These are phyloP conservation scores for Pythium folliculosum DNA, from an alignment of 352 stramenopile species.

Conservation along the genomic window DNA sequence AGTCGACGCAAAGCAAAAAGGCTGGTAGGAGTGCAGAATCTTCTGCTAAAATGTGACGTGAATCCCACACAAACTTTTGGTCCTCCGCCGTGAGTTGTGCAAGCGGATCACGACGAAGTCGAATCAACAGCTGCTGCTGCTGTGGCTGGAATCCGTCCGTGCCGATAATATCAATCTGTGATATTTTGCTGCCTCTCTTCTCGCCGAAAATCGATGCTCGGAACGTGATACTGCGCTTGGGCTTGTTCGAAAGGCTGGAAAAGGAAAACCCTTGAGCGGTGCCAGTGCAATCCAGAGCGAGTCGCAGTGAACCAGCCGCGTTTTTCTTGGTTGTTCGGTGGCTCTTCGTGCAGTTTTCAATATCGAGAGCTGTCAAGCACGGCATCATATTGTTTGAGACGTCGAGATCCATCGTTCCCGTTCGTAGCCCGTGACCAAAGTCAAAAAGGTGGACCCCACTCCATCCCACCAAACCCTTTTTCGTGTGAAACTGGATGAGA, in stretches of 20 bases:
- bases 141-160: conserved; percentile 38
- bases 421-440: conserved; percentile 73
- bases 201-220: conserved; percentile 74
- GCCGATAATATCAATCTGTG: conserved; percentile 10
- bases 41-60: conserved; percentile 53
- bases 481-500: conserved; percentile 55
- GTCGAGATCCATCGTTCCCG: conserved; percentile 48
- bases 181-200: conserved; percentile 7
- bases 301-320: conserved; percentile 42
- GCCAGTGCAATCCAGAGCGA: conserved; percentile 52
- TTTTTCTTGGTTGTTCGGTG: conserved; percentile 35
- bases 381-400: conserved; percentile 32
- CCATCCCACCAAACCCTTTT: conserved; percentile 52
- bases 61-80: conserved; percentile 70
- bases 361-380: conserved; percentile 60
- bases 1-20: conserved; percentile 87
- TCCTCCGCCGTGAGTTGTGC: conserved; percentile 61
- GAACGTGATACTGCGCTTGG: conserved; percentile 60
- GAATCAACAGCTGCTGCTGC: conserved; percentile 47
- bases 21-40: conserved; percentile 81
- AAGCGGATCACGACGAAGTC: conserved; percentile 67
- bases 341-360: conserved; percentile 67
- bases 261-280: conserved; percentile 55
- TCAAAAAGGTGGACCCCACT: conserved; percentile 78
- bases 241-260: conserved; percentile 49